Base-by-base conservation (phyloP, 2,329 filamentous ascomycete genomes). In the Scytalidium sp. region DNA sequence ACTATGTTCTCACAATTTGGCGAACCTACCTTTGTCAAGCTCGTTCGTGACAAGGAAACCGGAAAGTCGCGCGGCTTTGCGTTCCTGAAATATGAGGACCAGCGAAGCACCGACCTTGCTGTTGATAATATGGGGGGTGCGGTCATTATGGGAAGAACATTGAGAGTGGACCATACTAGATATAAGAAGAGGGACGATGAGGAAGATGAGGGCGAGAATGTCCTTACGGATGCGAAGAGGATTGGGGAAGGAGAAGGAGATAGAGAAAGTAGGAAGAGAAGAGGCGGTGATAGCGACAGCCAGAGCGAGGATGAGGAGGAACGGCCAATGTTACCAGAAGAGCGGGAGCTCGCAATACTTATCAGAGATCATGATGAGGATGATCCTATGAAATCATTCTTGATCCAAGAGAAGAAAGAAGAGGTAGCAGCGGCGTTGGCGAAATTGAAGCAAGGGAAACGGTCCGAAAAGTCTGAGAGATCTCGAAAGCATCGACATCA, bases 61-160 rank as follows among this genome's bases (percentile, higher is more conserved):
- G 94, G 94, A 54, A 97, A 96, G 71, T 95, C 89, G 54, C 88
- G 87, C 58, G 94, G 94, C 1, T 99, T 97, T 65, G 91, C 88
- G 2, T 99, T 95, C 79, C 79, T 99, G 51, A 99, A 99, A 67
- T 99, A 97, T 70, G 94, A 99, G 67, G 93, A 99, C 69, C 94
- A 99, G 74, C 81, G 93, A 59, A 97, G 92, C 71, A 95, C 90
- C 54, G 93, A 97, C 69, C 74, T 99, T 40, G 94, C 95, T 0
- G 95, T 99, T 9, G 94, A 99, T 71, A 99, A 99, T 67, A 74
- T 99, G 4, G 88, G 91, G 36, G 94, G 94, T 25, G 87, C 92
- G 8, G 87, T 84, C 23, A 84, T 99, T 17, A 76, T 89, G 65
- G 92, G 91, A 2, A 79, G 92, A 40, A 70, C 93, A 50, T 70